Percentiles rank a stretch among this genome's conserved stretches.
Conservation (phyloP, 2,329 filamentous ascomycete genomes). For the Pseudogymnoascus sp. region DNA sequence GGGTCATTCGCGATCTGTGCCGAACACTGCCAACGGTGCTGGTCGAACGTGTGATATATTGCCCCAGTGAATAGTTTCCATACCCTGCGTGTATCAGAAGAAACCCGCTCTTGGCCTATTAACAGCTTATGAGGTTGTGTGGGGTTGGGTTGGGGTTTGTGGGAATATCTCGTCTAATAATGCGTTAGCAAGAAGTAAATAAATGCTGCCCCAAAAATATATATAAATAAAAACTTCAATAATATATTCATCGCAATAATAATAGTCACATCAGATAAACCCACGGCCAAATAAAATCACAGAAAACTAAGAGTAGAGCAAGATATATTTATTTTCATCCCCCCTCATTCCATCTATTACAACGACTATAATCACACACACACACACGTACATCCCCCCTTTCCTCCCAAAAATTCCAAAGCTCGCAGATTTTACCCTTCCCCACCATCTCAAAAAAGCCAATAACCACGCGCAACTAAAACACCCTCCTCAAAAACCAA, state of each 20-base stretch:
- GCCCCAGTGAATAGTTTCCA: too few relatives aligned
- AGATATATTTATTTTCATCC: slow-evolving; percentile 2
- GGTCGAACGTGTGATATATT: too few relatives aligned
- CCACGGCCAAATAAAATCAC: not conserved
- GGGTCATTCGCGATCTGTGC: too few relatives aligned
- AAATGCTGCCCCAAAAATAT: not conserved
- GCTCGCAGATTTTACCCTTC: not conserved
- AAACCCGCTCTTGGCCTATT: too few relatives aligned
- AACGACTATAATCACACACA: not conserved
- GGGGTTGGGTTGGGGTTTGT: too few relatives aligned
- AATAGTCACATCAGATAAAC: not conserved
- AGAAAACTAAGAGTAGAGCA: not conserved
- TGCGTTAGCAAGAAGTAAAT: too few relatives aligned
- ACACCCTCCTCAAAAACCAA: not conserved
- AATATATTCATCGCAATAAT: not conserved
- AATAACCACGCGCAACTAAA: too few relatives aligned
- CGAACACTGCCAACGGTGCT: too few relatives aligned
- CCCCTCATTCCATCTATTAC: not conserved
- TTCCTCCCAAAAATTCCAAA: not conserved
- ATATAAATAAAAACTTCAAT: not conserved
- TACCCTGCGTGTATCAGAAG: too few relatives aligned
- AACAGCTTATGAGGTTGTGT: too few relatives aligned
- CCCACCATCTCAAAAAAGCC: not conserved
- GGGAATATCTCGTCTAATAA: too few relatives aligned
- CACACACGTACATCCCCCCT: not conserved